Evolutionary conservation across 2,329 filamentous ascomycete genomes (phyloP).

Genomic region (Cladorrhinum sp.): DNA sequence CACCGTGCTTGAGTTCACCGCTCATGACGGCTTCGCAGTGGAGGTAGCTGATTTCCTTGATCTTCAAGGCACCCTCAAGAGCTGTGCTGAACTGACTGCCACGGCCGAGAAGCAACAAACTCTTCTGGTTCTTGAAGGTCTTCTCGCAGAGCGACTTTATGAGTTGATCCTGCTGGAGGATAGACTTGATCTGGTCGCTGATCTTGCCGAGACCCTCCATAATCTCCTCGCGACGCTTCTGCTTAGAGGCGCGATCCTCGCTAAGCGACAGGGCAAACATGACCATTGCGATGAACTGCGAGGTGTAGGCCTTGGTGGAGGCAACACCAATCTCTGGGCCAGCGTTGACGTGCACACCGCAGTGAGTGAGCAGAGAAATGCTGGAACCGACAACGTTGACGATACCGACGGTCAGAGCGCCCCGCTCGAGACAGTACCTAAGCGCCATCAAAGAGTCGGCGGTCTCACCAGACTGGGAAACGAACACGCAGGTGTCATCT

Average conservation of each 20-base stretch:
- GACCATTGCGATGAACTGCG: slow-evolving; percentile 98
- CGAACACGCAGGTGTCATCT: slow-evolving; percentile 98
- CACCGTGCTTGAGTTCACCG: slow-evolving; percentile 98
- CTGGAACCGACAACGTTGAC: slow-evolving; percentile 98
- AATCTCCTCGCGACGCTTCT: slow-evolving; percentile 87
- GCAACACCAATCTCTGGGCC: slow-evolving; percentile 98
- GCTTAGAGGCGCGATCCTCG: slow-evolving; percentile 95
- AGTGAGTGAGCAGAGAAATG: slow-evolving; percentile 98
- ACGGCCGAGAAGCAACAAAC: slow-evolving; percentile 85
- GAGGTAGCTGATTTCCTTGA: slow-evolving; percentile 99
- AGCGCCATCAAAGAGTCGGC: slow-evolving; percentile 96
- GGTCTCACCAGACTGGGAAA: slow-evolving; percentile 98
- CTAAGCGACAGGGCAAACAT: slow-evolving; percentile 98
- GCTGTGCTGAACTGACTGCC: slow-evolving; percentile 96
- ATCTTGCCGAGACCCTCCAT: slow-evolving; percentile 88
- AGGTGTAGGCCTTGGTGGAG: slow-evolving; percentile 98
- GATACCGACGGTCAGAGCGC: slow-evolving; percentile 93
- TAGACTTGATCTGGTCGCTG: slow-evolving; percentile 86
- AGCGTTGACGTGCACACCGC: slow-evolving; percentile 99
- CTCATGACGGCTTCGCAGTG: slow-evolving; percentile 99
- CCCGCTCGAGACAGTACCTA: slow-evolving; percentile 95
- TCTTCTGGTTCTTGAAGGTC: slow-evolving; percentile 97
- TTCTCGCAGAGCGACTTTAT: slow-evolving; percentile 94
- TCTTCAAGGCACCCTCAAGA: slow-evolving; percentile 95
- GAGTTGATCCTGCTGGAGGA: slow-evolving; percentile 83